Evolutionary conservation across 176 grass and related monocot species (phyloP).

Genomic region (Puya raimondii): DNA sequence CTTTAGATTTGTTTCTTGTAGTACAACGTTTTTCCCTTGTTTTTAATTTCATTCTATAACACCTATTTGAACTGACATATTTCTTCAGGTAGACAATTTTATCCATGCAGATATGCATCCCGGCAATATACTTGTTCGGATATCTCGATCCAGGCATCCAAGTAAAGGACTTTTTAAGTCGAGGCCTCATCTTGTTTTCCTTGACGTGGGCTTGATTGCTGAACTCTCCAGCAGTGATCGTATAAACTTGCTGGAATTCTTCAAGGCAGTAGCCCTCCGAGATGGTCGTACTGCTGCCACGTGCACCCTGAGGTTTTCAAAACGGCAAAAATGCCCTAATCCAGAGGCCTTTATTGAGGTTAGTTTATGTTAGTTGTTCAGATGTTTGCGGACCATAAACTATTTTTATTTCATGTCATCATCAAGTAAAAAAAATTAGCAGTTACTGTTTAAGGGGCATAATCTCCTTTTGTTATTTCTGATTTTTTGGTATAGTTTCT

Average conservation of each 20-base stretch:
- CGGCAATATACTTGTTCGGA: constrained; percentile 91
- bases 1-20: too few relatives aligned
- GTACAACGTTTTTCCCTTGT: too few relatives aligned
- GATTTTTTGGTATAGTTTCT: too few relatives aligned
- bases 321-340: constrained; percentile 84
- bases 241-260: constrained; percentile 81
- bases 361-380: constrained; percentile 2
- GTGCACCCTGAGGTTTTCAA: constrained; percentile 70
- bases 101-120: constrained; percentile 99
- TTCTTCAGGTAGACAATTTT: constrained; percentile 90
- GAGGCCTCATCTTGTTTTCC: constrained; percentile 88
- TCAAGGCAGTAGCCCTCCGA: constrained; percentile 82
- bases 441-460: background rate
- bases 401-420: background rate
- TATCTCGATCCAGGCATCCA: constrained; percentile 38
- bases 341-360: constrained; percentile 93
- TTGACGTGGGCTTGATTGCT: constrained; percentile 96
- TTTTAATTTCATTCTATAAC: background rate
- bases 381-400: background rate
- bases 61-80: background rate
- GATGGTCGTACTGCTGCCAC: constrained; percentile 80
- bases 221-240: constrained; percentile 86
- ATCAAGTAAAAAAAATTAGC: background rate
- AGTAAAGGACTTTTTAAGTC: constrained; percentile 34
- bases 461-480: background rate